Evolutionary conservation across 2,329 filamentous ascomycete genomes (phyloP), one percentile per base, ranked within the genome.

Genomic region (Thielaviopsis euricoi): DNA sequence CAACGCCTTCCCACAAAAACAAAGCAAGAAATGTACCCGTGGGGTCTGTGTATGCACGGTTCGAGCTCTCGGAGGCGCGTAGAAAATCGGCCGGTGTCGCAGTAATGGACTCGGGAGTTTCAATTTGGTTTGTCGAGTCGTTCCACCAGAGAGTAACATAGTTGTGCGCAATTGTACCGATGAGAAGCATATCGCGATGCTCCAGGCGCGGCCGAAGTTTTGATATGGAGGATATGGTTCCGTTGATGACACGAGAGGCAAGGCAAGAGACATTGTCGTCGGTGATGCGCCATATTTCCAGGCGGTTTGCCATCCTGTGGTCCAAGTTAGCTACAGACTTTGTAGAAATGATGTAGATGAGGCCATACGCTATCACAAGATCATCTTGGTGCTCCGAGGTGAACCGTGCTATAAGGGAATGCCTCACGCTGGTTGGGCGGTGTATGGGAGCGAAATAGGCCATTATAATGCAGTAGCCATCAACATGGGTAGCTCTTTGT

Each of bases 401-500:
- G 65, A 97, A 84, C 64, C 82, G 83, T 61, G 91, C 78, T 67
- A 85, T 87, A 63, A 97, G 70, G 15, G 90, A 91, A 78, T 95
- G 87, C 58, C 90, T 83, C 62, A 96, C 83, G 73, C 89, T 95
- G 69, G 88, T 96, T 23, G 93, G 86, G 65, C 84, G 80, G 70
- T 98, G 93, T 59, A 98, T 93, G 46, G 93, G 90, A 61, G 89
- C 89, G 66, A 98, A 76, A 70, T 97, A 98, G 56, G 93, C 87
- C 93, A 98, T 98, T 43, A 43, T 15, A n/a, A n/a, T n/a, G 37
- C 17, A 10, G 37, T 10, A 10, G 15, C 3, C 37, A 43, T n/a
- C 17, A 10, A 15, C 37, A 43, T 43, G 17, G 13, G 13, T 43
- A n/a, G n/a, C 17, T 6, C 2, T 15, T n/a, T 10, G 37, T 4